phyloP scores from a whole-genome alignment of 441 rosid genomes.

The Adansonia gregorii region DNA sequence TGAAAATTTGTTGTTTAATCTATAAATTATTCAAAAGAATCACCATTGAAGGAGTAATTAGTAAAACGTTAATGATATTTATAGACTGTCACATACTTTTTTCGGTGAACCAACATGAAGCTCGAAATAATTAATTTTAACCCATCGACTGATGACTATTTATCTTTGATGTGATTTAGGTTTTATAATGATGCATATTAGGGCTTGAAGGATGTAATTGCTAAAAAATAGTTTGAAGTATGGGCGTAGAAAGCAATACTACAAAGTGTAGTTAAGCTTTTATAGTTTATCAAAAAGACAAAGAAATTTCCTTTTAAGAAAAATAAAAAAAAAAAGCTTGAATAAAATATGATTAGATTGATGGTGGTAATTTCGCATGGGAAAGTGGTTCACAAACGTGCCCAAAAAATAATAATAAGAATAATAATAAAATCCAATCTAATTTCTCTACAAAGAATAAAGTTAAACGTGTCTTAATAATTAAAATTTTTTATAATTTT shows the following conservation, averaged over 20 bases:
- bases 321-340: no score
- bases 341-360: not conserved
- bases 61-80: not conserved
- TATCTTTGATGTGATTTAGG: no score
- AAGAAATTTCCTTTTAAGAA: no score
- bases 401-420: no score
- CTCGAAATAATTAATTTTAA: not conserved
- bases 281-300: not conserved
- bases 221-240: not conserved
- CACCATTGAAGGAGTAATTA: not conserved
- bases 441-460: not conserved
- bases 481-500: conserved; percentile 11
- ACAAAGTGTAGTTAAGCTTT: not conserved
- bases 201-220: not conserved
- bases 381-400: conserved; percentile 35
- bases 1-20: not conserved
- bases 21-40: not conserved
- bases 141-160: not conserved
- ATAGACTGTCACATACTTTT: not conserved
- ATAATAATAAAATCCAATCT: no score
- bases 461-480: conserved; percentile 40
- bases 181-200: no score
- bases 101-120: not conserved
- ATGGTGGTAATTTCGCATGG: conserved; percentile 30
- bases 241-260: not conserved